Conservation (phyloP, 2,329 filamentous ascomycete species). For the Scolecobasidium constrictum region DNA sequence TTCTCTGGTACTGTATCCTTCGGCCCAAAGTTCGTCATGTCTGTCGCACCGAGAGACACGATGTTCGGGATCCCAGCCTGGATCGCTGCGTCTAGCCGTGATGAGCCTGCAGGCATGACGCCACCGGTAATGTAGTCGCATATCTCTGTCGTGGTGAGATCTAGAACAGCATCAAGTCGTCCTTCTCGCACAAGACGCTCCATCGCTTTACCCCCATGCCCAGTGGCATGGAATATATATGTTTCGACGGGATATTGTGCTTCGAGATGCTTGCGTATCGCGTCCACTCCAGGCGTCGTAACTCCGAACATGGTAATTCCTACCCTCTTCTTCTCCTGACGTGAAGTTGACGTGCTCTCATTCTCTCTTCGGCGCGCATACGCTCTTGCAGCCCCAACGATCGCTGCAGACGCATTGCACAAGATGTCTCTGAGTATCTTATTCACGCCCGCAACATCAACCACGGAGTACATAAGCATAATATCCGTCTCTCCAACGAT, state of each 20-base stretch:
- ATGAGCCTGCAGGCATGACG: slow-evolving; percentile 47
- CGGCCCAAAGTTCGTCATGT: slow-evolving; percentile 51
- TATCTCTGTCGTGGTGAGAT: slow-evolving; percentile 62
- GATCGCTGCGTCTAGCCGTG: slow-evolving; percentile 47
- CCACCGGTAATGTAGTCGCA: slow-evolving; percentile 54
- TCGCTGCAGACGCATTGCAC: slow-evolving; percentile 51
- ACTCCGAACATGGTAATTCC: slow-evolving; percentile 68
- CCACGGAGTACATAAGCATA: slow-evolving; percentile 59
- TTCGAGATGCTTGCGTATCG: slow-evolving; percentile 41
- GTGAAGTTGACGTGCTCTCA: slow-evolving; percentile 10
- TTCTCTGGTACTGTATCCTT: slow-evolving; percentile 42
- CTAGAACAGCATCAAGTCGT: slow-evolving; percentile 53
- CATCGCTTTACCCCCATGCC: slow-evolving; percentile 58
- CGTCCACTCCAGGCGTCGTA: slow-evolving; percentile 54
- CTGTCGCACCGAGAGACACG: slow-evolving; percentile 36
- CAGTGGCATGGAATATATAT: slow-evolving; percentile 61
- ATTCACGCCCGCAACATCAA: slow-evolving; percentile 59
- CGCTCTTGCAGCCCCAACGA: slow-evolving; percentile 45
- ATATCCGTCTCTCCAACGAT: slow-evolving; percentile 61
- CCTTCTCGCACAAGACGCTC: slow-evolving; percentile 49
- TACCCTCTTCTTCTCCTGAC: slow-evolving; percentile 35
- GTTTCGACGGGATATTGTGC: slow-evolving; percentile 39
- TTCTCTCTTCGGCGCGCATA: slow-evolving; percentile 22
- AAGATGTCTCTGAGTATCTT: slow-evolving; percentile 46
- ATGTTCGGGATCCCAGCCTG: slow-evolving; percentile 47